Percentiles rank a stretch among this genome's conserved stretches.
Evolutionary conservation across 2,329 filamentous ascomycete species (phyloP).

Genomic region (Coniochaeta ligniaria): DNA sequence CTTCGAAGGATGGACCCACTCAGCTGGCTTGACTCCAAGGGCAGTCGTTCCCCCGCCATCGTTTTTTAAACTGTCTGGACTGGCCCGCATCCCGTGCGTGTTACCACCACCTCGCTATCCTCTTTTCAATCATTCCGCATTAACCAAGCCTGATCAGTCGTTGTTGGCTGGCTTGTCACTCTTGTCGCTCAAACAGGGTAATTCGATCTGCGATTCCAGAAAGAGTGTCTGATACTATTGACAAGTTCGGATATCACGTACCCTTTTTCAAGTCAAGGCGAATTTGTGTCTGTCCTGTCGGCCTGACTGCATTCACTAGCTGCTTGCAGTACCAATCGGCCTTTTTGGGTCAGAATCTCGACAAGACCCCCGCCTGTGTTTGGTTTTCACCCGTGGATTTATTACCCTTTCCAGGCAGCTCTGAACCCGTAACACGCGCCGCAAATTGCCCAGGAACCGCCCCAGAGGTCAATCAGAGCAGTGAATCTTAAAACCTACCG

Average conservation of each 20-base stretch:
- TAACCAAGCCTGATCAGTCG: conserved; percentile 39
- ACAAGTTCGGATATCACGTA: neutral
- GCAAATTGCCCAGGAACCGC: neutral
- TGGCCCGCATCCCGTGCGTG: conserved; percentile 33
- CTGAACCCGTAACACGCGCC: neutral
- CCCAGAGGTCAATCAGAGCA: neutral
- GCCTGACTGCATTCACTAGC: neutral
- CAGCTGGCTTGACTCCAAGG: neutral
- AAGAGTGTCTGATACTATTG: neutral
- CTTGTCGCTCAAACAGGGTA: conserved; percentile 31
- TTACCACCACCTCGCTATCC: conserved; percentile 39
- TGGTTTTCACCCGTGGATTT: neutral
- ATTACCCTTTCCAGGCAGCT: neutral
- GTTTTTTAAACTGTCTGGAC: conserved; percentile 32
- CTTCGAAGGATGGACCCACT: neutral
- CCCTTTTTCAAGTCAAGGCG: neutral
- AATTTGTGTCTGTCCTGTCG: neutral
- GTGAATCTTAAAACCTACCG: neutral
- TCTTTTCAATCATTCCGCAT: conserved; percentile 43
- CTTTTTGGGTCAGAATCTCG: neutral
- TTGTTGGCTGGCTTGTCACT: conserved; percentile 23
- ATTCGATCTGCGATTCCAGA: neutral
- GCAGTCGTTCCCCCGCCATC: conserved; percentile 18
- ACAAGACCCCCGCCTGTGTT: neutral
- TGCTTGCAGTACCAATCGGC: neutral